Evolutionary conservation across 2,329 filamentous ascomycete genomes (phyloP), one percentile per base, ranked within the genome.

Genomic region (Magnaporthiopsis rhizophila): DNA sequence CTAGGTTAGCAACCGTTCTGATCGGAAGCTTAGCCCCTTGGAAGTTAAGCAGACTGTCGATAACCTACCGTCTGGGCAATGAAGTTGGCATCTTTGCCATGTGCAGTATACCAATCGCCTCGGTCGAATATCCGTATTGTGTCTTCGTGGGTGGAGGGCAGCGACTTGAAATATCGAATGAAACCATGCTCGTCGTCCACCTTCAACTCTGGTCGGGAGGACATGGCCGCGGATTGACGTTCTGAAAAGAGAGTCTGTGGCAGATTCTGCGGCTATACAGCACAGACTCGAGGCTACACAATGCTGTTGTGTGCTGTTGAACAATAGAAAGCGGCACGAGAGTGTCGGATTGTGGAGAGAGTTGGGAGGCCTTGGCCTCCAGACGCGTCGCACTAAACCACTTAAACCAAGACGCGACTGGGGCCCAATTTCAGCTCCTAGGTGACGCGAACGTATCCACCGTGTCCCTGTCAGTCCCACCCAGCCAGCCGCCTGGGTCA

Each of bases 171-270:
- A 79, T 92, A 96, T 70, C 89, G 91, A 79, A 98, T 97, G 81
- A 99, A 99, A 69, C 94, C 92, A 73, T 89, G 88, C 80, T 99
- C 95, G 74, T 99, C 95, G 72, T 99, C 96, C 26, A 89, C 88
- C 84, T 89, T 90, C 62, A 91, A 75, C 73, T 91, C 88, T 65
- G 88, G 88, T 72, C 88, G 80, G 62, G 88, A 89, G 74, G 87
- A 86, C 88, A 91, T 91, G 59, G 67, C 45, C 24, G 45, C 45
- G 45, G 45, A 53, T 53, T 53, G 18, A 5, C 9, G n/a, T 58
- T 26, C n/a, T 63, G 18, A 18, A 21, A 45, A n/a, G 32, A 59
- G 58, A 12, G 21, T 24, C 30, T 21, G 13, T 18, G 13, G 11
- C 11, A 57, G 18, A n/a, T 56, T 57, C 3, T 6, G 3, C 9